Evolutionary conservation across 139 green algal species (phyloP).

Genomic region (Marvania coccoides): DNA sequence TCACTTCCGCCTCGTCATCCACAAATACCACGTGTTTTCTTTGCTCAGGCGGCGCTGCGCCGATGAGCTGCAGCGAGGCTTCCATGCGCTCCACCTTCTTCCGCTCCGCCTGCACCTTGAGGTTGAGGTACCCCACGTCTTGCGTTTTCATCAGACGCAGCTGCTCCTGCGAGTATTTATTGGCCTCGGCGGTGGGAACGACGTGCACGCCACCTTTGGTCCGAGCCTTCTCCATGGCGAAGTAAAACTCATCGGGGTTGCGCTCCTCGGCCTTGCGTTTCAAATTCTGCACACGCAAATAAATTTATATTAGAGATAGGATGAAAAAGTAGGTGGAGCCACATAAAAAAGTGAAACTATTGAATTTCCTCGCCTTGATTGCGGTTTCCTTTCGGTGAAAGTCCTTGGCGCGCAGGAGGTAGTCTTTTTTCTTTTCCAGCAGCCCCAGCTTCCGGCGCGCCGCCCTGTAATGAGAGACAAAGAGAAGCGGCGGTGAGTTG

Average conservation of each 20-base stretch:
- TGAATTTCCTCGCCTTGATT: conserved; percentile 58
- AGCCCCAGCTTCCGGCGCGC: conserved; percentile 65
- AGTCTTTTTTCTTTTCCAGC: conserved; percentile 98
- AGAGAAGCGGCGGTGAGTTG: not conserved
- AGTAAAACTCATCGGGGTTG: conserved; percentile 99
- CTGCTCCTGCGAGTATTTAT: conserved; percentile 90
- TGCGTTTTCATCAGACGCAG: conserved; percentile 91
- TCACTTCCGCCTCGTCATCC: conserved; percentile 31
- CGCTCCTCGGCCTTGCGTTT: conserved; percentile 84
- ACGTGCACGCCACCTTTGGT: conserved; percentile 82
- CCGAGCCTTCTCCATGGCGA: conserved; percentile 84
- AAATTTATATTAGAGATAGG: conserved; percentile 4
- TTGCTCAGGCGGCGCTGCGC: conserved; percentile 28
- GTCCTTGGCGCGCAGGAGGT: conserved; percentile 80
- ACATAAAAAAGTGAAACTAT: not conserved
- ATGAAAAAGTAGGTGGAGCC: not conserved
- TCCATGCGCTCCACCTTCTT: conserved; percentile 76
- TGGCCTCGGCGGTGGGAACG: conserved; percentile 43
- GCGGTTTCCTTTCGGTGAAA: conserved; percentile 90
- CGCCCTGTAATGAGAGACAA: conserved; percentile 19
- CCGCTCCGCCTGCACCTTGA: conserved; percentile 66
- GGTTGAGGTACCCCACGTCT: conserved; percentile 77
- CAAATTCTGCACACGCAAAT: conserved; percentile 48
- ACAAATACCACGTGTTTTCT: conserved; percentile 73
- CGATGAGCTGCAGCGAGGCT: conserved; percentile 77